A percentile compares a stretch with the other conserved stretches of the same genome.
phyloP scores from a whole-genome alignment of 2,329 filamentous ascomycete species.

The Berkeleyomyces rouxiae region DNA sequence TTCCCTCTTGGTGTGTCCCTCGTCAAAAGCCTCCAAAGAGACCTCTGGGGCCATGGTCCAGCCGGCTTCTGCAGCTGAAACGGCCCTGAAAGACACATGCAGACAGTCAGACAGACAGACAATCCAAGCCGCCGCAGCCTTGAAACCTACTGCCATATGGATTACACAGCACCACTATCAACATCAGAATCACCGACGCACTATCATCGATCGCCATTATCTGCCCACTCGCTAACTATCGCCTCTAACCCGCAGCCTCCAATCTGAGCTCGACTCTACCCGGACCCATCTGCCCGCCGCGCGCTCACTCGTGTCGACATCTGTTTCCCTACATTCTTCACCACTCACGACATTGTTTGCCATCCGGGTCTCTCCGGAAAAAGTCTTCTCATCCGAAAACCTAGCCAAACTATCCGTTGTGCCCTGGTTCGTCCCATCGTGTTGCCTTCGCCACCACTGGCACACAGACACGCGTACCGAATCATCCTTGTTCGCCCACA shows the following conservation, averaged over 20 bases:
- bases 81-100: background rate
- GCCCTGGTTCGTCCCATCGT: background rate
- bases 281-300: background rate
- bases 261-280: background rate
- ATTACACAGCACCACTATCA: background rate
- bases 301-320: background rate
- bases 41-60: too few species aligned
- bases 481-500: constrained; percentile 15
- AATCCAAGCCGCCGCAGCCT: background rate
- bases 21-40: background rate
- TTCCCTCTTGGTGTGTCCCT: background rate
- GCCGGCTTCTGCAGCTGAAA: background rate
- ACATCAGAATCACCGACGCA: background rate
- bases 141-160: background rate
- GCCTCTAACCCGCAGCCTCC: background rate
- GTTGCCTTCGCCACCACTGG: background rate
- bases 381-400: background rate
- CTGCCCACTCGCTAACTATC: background rate
- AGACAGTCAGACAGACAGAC: background rate
- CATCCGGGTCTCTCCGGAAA: background rate
- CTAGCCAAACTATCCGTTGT: background rate
- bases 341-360: background rate
- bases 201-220: background rate
- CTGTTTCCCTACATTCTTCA: background rate
- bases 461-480: background rate